Conservation (phyloP, 495 filamentous ascomycete genomes). For the Hapsidospora chrysogenum region DNA sequence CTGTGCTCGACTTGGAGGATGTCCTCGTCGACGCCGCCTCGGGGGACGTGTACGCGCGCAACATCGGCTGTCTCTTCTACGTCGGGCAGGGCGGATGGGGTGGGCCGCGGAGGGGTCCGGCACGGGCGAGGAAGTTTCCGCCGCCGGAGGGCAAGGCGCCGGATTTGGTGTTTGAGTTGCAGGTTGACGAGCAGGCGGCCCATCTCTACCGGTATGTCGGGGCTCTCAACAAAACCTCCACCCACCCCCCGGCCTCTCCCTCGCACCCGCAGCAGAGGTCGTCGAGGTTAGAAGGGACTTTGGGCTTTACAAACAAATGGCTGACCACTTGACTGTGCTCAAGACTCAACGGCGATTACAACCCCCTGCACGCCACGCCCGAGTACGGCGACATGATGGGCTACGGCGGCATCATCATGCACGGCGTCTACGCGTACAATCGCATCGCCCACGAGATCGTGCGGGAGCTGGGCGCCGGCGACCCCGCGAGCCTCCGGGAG, state of each 20-base stretch:
- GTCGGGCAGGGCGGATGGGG: slow-evolving; percentile 78
- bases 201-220: too few species aligned
- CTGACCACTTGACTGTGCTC: slow-evolving; percentile 49
- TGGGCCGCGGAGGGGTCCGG: slow-evolving; percentile 70
- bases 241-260: too few species aligned
- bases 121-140: slow-evolving; percentile 53
- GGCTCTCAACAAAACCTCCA: too few species aligned
- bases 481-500: slow-evolving; percentile 62
- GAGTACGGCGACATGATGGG: slow-evolving; percentile 76
- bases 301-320: slow-evolving; percentile 48
- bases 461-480: slow-evolving; percentile 50
- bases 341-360: slow-evolving; percentile 87
- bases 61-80: slow-evolving; percentile 53
- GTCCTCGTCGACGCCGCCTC: slow-evolving; percentile 51
- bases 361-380: slow-evolving; percentile 72
- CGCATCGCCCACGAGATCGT: slow-evolving; percentile 54
- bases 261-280: too few species aligned
- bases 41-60: slow-evolving; percentile 56
- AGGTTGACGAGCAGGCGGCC: too few species aligned
- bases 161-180: too few species aligned
- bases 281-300: too few species aligned
- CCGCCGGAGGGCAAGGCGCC: slow-evolving; percentile 53
- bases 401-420: slow-evolving; percentile 76
- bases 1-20: slow-evolving; percentile 68
- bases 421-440: slow-evolving; percentile 77